Base-by-base conservation (phyloP, 768 basidiomycete genomes). In the Mycena crocata region DNA sequence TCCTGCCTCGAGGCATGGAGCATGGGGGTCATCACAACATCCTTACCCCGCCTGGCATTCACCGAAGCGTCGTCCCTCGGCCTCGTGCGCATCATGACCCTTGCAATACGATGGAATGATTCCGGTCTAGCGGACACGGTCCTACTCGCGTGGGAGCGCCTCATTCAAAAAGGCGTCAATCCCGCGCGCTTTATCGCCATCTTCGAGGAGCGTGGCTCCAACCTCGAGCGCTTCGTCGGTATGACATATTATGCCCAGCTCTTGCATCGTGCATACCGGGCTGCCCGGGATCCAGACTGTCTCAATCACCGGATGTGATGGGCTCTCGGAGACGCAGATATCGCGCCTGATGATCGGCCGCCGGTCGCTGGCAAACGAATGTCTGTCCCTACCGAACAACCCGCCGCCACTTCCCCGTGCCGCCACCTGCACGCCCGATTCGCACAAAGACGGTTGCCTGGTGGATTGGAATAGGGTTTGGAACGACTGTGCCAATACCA, bases 171-270 rank as follows among this genome's bases (percentile, higher is more conserved):
- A 28, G 40, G 55, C 42, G 55, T 57, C 26, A 44, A 57, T 12
- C 55, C 39, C 19, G 40, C 42, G 15, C 55, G n/a, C 23, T 34
- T 57, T 10, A 57, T 57, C 30, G n/a, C 19, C 19, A 19, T 42
- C 17, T 28, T 57, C 26, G 55, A 57, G 31, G 28, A 14, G 13
- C 17, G 31, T 19, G 30, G n/a, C n/a, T n/a, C n/a, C n/a, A n/a
- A 44, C 15, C 42, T 42, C 28, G 26, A 17, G 39, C 30, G 28
- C 42, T 44, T 57, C 55, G 31, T 12, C 19, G 51, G 26, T 8
- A 17, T 44, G 39, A 57, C 55, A n/a, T 57, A 57, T 31, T 44
- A 44, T 21, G 55, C 55, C 55, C 55, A 57, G 42, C 55, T 57
- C 30, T 57, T 31, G 4, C 3, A 17, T 57, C 15, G 55, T 57